Base-by-base conservation (phyloP, 148 eudicot genomes). In the Rheum nobile region DNA sequence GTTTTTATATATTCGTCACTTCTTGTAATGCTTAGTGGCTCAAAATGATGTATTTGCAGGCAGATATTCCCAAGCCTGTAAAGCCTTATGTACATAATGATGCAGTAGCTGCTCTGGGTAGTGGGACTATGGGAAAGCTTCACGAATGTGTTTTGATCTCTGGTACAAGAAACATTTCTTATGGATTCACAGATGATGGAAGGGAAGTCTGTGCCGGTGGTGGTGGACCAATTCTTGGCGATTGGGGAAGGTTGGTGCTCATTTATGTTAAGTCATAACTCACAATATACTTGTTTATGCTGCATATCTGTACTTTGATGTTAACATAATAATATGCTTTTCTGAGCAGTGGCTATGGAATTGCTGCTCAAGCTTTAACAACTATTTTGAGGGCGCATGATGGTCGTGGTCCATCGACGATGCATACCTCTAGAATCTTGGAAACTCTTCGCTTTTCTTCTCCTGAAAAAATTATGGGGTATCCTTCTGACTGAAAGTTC, bases 61-160 rank as follows among this genome's bases (percentile, higher is more conserved):
- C 77, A 79, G 76, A 78, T 81, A 73, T 89, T 91, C 79, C 85
- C 86, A 34, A 77, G 82, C 72, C 59, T 79, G 89, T 87, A 54
- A 81, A 89, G 78, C 50, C 87, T 16, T 86, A 80, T 80, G 93
- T 87, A 61, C 81, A 84, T 75, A 91, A 91, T 86, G 97, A 91
- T 82, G 93, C 97, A 48, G 88, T 89, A 71, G 93, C 91, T 75
- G 97, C 93, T 76, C 84, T 91, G 77, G 97, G 91, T 67, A 91
- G 97, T 78, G 97, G 97, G 80, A 89, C 97, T 42, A 84, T 83
- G 86, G 97, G 97, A 80, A 89, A 86, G 80, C 97, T 89, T 78
- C 89, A 91, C 77, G 97, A 93, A 31, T 89, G 97, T 73, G 91
- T 91, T 75, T 79, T 91, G 69, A 91, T 91, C 55, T 86, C 93